Evolutionary conservation across 2,329 filamentous ascomycete species (phyloP), one percentile per base, ranked within the genome.

Genomic region (Scopulariopsis brevicaulis): DNA sequence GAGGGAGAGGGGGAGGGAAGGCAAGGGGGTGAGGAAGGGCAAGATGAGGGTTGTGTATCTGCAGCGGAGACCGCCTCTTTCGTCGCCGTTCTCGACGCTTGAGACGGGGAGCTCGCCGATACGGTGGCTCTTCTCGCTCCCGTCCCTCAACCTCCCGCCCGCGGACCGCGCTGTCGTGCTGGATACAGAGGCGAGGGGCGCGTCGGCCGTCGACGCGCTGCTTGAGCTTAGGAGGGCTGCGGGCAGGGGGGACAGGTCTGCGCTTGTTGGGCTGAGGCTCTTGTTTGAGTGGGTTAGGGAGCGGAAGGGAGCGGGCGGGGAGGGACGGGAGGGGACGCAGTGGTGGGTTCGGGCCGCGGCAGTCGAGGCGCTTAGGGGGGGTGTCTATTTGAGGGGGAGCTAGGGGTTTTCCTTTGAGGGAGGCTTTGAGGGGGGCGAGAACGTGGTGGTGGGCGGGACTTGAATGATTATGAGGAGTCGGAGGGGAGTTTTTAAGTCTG

Each of bases 1-100:
- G 50, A 53, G 8, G 50, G 25, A 22, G 24, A n/a, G n/a, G n/a
- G 28, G 32, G 43, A 18, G 90, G 15, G n/a, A n/a, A n/a, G n/a
- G n/a, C n/a, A n/a, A n/a, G n/a, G 25, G 12, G 48, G 32, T 25
- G 12, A 54, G 37, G 50, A 37, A 40, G 14, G 24, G 74, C 12
- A 75, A 77, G 22, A 85, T 85, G 28, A 90, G 95, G 64, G 88
- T 83, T 1, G 74, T 96, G 50, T 85, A 85, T 65, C 83, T 96
- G 4, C 82, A 87, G 20, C 79, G 87, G 18, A 83, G 90, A 58
- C 81, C 86, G 15, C 78, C 84, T 48, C 81, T 83, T 62, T 86
- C 89, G 63, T 80, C 78, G 8, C 79, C 82, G 10, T 96, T 96
- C 68, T 85, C 88, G 0, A 90, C 90, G 0, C 77, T 96, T 15